Base-by-base conservation (phyloP, 2,329 filamentous ascomycete species). In the Ophiostoma sp. region DNA sequence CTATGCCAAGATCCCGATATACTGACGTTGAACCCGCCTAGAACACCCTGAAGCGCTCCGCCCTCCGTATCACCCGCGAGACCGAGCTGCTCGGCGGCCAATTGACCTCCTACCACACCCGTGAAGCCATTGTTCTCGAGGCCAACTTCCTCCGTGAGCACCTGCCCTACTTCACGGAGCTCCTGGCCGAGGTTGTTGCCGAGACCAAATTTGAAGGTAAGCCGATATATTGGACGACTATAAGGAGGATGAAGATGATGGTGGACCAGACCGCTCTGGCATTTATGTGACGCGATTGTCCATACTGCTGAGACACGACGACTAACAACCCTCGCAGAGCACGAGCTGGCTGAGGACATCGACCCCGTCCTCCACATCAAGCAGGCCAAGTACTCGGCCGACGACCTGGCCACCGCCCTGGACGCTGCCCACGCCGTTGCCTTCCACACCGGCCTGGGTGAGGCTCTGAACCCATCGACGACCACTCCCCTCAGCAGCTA, bases 81-180 rank as follows among this genome's bases (percentile, higher is more conserved):
- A 90, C 93, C 80, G 96, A 99, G 86, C 92, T 99, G 75, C 90
- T 99, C 77, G 96, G 97, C 82, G 94, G 94, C 80, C 91, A 95
- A 89, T 90, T 98, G 85, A 88, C 86, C 79, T 88, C 95, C 77
- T 93, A 93, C 84, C 94, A 98, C 86, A 95, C 94, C 79, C 92
- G 95, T 81, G 96, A 99, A 87, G 94, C 94, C 81, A 86, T 99
- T 76, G 90, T 99, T 75, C 86, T 99, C 80, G 91, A 95, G 84
- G 93, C 96, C 82, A 97, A 92, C 86, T 99, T 99, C 88, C 90
- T 99, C 78, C 91, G 94, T 82, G 91, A 96, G 82, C 95, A 99
- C 82, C 90, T 99, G 78, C 96, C 96, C 78, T 99, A 98, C 89
- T 99, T 97, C 83, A 90, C 94, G 80, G 96, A 99, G 87, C 88